phyloP scores from a whole-genome alignment of 805 yeast genomes.

The Metschnikowia rubicola region DNA sequence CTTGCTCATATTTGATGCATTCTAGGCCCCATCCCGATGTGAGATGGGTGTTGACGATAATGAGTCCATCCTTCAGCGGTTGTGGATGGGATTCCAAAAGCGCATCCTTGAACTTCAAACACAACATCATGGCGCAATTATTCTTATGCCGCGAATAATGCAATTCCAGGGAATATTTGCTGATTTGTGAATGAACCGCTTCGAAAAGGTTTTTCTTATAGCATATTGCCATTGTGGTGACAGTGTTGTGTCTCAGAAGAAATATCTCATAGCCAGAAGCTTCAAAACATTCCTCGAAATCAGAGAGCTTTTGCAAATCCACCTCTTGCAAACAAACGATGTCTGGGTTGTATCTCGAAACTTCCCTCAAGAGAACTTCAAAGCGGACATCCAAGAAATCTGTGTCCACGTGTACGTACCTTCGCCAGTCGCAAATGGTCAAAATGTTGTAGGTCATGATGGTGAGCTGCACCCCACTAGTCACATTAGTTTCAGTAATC shows the following conservation, averaged over 20 bases:
- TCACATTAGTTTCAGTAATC: background rate
- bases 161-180: background rate
- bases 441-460: conserved; percentile 24
- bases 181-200: background rate
- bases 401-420: background rate
- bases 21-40: background rate
- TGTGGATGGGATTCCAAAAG: background rate
- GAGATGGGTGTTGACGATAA: conserved; percentile 1
- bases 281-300: background rate
- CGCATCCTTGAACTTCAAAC: background rate
- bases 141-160: too few relatives aligned
- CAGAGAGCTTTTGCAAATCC: background rate
- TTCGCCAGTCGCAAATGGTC: conserved; percentile 38
- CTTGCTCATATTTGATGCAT: too few relatives aligned
- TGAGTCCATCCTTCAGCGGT: background rate
- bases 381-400: background rate
- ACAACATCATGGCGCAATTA: background rate
- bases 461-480: background rate
- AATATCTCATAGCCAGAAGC: background rate
- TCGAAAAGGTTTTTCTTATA: conserved; percentile 1
- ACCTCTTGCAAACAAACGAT: conserved; percentile 5
- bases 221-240: conserved; percentile 2
- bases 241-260: background rate
- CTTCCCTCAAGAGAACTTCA: background rate
- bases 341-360: conserved; percentile 1